Base-by-base conservation (phyloP, 306 rosid genomes). In the Dalbergia oliveri region DNA sequence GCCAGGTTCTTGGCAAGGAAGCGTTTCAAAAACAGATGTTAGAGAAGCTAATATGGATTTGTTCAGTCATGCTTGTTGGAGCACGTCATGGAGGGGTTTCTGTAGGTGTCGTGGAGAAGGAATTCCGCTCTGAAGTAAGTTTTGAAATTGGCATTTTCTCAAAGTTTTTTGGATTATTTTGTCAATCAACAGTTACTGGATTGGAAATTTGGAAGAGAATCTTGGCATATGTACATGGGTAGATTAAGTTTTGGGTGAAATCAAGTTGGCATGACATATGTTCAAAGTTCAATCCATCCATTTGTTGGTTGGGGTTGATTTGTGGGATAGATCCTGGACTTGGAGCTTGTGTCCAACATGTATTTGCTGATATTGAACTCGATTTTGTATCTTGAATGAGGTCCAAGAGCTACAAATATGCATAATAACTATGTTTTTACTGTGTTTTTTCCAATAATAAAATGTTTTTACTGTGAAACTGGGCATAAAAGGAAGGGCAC, bases 11-110 rank as follows among this genome's bases (percentile, higher is more conserved):
- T n/a, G 88, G 78, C 37, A 88, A 89, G 91, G 94, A 93, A 75
- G 92, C 87, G 15, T 93, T 95, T 86, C 92, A 89, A 72, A 95
- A 91, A 80, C 98, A 93, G 87, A 95, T 93, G 98, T 83, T 93
- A 44, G 99, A 95, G 89, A 95, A 95, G 90, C 86, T 95, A 68
- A 93, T 95, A 84, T 95, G 99, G 99, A 93, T 95, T 81, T 91
- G 85, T 37, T 88, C 99, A 13, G 90, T 93, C 85, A 95, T 95
- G 99, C 96, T 95, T 81, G 99, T 93, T 37, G 98, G 99, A 85
- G 87, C 97, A 65, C 97, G 97, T 79, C 91, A 90, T 79, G 96
- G 94, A 5, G 92, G 98, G 50, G 89, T 91, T 69, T 68, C 91
- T 68, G 94, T 95, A 5, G 99, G 99, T 76, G 86, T 47, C 12